Evolutionary conservation across 2,329 filamentous ascomycete genomes (phyloP).

Genomic region (Fusarium odoratissimum): DNA sequence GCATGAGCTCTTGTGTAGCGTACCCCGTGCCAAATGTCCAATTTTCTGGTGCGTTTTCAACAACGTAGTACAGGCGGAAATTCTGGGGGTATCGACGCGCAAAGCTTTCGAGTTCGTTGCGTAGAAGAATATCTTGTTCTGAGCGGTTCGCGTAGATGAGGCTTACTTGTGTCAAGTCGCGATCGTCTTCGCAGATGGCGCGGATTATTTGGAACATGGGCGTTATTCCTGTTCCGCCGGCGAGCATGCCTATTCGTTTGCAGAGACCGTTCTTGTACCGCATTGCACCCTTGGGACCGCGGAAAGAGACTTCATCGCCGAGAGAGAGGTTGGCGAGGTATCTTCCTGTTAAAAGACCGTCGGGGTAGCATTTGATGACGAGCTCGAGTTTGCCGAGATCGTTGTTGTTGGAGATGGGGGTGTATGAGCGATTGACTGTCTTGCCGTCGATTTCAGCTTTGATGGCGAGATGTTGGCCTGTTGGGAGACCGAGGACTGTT

Average conservation of each 20-base stretch:
- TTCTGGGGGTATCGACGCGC: constrained; percentile 63
- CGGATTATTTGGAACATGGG: constrained; percentile 67
- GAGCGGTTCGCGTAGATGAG: constrained; percentile 70
- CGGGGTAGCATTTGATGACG: constrained; percentile 63
- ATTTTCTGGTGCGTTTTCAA: constrained; percentile 58
- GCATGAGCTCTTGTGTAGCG: constrained; percentile 63
- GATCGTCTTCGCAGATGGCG: constrained; percentile 70
- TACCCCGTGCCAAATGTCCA: constrained; percentile 64
- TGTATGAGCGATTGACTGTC: constrained; percentile 64
- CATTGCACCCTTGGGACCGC: constrained; percentile 69
- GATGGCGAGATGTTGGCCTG: constrained; percentile 68
- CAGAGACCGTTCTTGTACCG: constrained; percentile 57
- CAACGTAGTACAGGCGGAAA: constrained; percentile 66
- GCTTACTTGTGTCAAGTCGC: constrained; percentile 66
- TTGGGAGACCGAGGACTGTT: constrained; percentile 64
- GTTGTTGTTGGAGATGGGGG: constrained; percentile 62
- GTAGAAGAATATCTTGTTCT: constrained; percentile 69
- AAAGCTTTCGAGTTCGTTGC: constrained; percentile 65
- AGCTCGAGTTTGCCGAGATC: constrained; percentile 63
- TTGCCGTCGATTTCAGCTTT: constrained; percentile 59
- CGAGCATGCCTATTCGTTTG: constrained; percentile 65
- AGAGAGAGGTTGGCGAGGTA: constrained; percentile 60
- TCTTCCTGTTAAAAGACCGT: constrained; percentile 61
- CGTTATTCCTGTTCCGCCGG: constrained; percentile 55
- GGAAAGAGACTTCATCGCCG: constrained; percentile 63